Evolutionary conservation across 176 grass and related monocot species (phyloP).

Genomic region (Puccinellia tenuiflora): DNA sequence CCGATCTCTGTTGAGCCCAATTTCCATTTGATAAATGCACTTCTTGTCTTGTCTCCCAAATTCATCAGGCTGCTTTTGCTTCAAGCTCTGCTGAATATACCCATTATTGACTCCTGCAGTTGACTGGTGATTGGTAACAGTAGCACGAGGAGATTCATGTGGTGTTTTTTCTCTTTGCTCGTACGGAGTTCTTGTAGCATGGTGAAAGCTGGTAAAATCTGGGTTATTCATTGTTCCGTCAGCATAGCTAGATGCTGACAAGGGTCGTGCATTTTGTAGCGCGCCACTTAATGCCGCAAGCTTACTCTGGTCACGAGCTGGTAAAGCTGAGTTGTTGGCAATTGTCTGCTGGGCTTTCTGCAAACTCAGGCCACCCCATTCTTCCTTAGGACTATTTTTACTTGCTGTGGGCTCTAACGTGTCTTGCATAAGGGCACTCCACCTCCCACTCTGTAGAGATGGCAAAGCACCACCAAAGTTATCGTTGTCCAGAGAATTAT

Average conservation of each 20-base stretch:
- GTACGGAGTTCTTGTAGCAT: conserved; percentile 32
- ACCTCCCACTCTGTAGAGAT: conserved; percentile 81
- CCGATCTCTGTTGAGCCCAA: conserved; percentile 51
- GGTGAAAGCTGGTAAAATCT: conserved; percentile 57
- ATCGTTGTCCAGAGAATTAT: conserved; percentile 50
- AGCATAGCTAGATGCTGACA: conserved; percentile 26
- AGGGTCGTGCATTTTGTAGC: conserved; percentile 37
- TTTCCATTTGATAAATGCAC: conserved; percentile 42
- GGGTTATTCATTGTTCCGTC: conserved; percentile 46
- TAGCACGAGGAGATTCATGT: conserved; percentile 30
- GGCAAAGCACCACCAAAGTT: conserved; percentile 53
- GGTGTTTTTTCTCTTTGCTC: conserved; percentile 39
- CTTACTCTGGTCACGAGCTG: conserved; percentile 33
- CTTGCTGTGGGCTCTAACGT: conserved; percentile 76
- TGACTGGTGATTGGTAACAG: conserved; percentile 38
- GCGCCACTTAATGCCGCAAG: conserved; percentile 29
- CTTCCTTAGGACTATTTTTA: conserved; percentile 72
- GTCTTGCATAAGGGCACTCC: conserved; percentile 99
- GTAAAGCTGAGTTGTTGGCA: conserved; percentile 25
- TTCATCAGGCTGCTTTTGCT: conserved; percentile 59
- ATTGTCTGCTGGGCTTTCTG: conserved; percentile 58
- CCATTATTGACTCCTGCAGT: conserved; percentile 43
- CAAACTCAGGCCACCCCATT: conserved; percentile 67
- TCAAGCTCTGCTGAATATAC: conserved; percentile 43
- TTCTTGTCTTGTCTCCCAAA: conserved; percentile 52